Evolutionary conservation across 345 rosid genomes (phyloP).

Genomic region (Clausena lansium): DNA sequence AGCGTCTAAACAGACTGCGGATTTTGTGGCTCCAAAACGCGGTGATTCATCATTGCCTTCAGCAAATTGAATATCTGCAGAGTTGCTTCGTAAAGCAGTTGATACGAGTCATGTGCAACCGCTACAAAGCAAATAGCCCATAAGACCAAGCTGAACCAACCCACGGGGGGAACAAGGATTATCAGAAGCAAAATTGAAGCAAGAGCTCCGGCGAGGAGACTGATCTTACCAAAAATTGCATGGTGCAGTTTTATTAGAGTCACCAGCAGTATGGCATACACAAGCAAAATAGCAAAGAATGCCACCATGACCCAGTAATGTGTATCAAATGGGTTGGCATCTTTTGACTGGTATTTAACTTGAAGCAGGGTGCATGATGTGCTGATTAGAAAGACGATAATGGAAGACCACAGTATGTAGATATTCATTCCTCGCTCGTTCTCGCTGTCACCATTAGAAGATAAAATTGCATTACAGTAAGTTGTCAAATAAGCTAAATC

Average conservation of each 20-base stretch:
- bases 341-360: background rate
- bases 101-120: background rate
- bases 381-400: background rate
- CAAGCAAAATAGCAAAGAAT: background rate
- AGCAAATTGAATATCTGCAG: background rate
- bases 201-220: slow-evolving; percentile 5
- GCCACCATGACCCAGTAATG: background rate
- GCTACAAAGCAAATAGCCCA: background rate
- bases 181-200: background rate
- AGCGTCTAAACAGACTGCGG: background rate
- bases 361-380: slow-evolving; percentile 8
- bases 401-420: background rate
- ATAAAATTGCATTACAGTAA: too few relatives aligned
- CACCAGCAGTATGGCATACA: background rate
- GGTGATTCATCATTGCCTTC: background rate
- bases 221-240: background rate
- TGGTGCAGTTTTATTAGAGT: background rate
- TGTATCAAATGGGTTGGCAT: slow-evolving; percentile 4
- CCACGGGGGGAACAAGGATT: background rate
- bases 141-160: background rate
- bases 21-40: background rate
- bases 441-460: background rate
- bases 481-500: too few relatives aligned
- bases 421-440: background rate
- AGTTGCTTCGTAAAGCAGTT: background rate